These are phyloP conservation scores for Quercus phellos DNA, from an alignment of 331 rosid genomes.

Conservation along the genomic window DNA sequence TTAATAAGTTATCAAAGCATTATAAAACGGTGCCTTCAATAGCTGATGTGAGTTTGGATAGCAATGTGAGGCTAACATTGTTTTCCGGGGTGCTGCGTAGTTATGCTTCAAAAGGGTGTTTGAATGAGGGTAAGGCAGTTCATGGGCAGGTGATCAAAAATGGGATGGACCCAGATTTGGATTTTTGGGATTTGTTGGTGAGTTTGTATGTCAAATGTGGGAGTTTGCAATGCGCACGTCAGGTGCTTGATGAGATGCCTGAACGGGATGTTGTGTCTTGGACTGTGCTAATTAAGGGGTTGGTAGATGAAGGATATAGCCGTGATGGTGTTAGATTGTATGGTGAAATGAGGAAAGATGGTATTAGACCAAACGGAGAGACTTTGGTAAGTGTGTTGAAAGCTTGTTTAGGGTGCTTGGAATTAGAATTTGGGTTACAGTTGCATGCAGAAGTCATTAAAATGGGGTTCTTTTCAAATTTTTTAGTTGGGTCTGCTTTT, in stretches of 20 bases:
- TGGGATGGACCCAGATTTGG: conserved; percentile 48
- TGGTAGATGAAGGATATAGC: conserved; percentile 42
- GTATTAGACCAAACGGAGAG: conserved; percentile 46
- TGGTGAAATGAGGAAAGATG: conserved; percentile 51
- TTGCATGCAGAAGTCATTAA: conserved; percentile 54
- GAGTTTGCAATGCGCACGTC: conserved; percentile 25
- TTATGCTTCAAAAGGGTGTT: conserved; percentile 40
- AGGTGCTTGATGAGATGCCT: conserved; percentile 52
- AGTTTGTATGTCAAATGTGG: conserved; percentile 56
- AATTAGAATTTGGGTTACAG: conserved; percentile 50
- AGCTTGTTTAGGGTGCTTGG: conserved; percentile 48
- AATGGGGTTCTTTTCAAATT: conserved; percentile 33
- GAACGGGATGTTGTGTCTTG: conserved; percentile 65
- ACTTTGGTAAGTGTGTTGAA: conserved; percentile 54
- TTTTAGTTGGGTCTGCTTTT: conserved; percentile 55
- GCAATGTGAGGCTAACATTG: conserved; percentile 34
- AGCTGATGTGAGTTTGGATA: neutral
- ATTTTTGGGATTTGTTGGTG: conserved; percentile 51
- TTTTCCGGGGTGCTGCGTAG: conserved; percentile 44
- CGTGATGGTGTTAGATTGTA: conserved; percentile 37
- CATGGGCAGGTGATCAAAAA: conserved; percentile 49
- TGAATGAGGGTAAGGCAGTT: conserved; percentile 52
- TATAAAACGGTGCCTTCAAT: no score
- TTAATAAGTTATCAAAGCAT: no score
- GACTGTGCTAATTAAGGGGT: conserved; percentile 61